Conservation (phyloP, 2,329 filamentous ascomycete genomes). For the Trichoderma simmonsii region DNA sequence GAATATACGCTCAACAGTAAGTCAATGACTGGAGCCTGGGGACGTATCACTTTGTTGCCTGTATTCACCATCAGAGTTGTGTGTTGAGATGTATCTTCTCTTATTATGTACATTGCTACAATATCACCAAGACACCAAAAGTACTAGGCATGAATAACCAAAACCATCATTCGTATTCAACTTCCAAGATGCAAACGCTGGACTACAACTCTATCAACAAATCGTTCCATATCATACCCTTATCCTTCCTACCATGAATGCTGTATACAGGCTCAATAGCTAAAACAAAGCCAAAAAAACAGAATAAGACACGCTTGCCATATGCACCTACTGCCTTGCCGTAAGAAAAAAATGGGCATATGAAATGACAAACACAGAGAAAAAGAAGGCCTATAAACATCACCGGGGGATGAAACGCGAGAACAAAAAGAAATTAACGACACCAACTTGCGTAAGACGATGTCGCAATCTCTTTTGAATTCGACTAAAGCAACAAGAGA, state of each 20-base stretch:
- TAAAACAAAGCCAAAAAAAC: background rate
- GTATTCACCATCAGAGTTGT: background rate
- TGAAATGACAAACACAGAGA: background rate
- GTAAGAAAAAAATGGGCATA: background rate
- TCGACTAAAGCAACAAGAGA: background rate
- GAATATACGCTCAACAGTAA: background rate
- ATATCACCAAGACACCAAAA: background rate
- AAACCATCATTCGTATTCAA: background rate
- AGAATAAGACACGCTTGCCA: background rate
- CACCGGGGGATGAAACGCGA: background rate
- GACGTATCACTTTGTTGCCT: no score
- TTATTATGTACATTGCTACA: background rate
- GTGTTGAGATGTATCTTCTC: background rate
- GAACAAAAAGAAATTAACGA: background rate
- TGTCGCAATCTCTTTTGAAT: background rate
- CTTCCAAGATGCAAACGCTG: background rate
- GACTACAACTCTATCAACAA: background rate
- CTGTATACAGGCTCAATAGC: background rate
- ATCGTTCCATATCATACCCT: background rate
- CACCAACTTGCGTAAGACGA: background rate
- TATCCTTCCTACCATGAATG: background rate
- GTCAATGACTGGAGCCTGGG: background rate
- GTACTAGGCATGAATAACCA: background rate
- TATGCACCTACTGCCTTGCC: background rate
- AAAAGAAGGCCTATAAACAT: background rate